A percentile compares a stretch with the other conserved stretches of the same genome.
Evolutionary conservation across 371 early-diverging fungal genomes (phyloP).

Genomic region (Zychaea mexicana): DNA sequence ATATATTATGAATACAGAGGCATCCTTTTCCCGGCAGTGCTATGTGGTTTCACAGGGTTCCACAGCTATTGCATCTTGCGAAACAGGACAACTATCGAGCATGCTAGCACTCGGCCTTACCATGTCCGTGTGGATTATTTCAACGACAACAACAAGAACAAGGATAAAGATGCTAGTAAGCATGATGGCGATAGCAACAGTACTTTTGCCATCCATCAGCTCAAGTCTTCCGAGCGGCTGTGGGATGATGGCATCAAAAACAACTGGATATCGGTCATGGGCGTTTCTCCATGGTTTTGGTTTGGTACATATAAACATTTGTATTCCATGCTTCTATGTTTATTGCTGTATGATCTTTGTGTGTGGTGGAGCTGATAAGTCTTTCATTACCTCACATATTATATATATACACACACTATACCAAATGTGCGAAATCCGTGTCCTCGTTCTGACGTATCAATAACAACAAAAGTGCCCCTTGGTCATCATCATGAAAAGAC

Average conservation of each 20-base stretch:
- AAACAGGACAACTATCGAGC: conserved; percentile 60
- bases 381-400: no score
- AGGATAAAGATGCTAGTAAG: no score
- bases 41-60: conserved; percentile 50
- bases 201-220: no score
- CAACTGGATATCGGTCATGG: conserved; percentile 50
- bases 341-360: no score
- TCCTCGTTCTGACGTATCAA: no score
- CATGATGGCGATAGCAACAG: background rate
- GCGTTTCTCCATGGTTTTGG: conserved; percentile 27
- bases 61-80: conserved; percentile 50
- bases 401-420: no score
- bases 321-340: background rate
- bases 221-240: background rate
- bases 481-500: no score
- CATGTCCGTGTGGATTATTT: background rate
- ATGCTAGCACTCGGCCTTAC: conserved; percentile 18
- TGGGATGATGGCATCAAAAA: conserved; percentile 33
- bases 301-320: conserved; percentile 30
- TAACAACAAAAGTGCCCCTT: no score
- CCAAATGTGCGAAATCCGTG: no score
- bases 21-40: conserved; percentile 39
- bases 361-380: no score
- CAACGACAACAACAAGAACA: background rate
- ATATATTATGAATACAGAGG: conserved; percentile 17